Evolutionary conservation across 2,329 filamentous ascomycete genomes (phyloP), one percentile per base, ranked within the genome.

Genomic region (Claviceps quebecensis): DNA sequence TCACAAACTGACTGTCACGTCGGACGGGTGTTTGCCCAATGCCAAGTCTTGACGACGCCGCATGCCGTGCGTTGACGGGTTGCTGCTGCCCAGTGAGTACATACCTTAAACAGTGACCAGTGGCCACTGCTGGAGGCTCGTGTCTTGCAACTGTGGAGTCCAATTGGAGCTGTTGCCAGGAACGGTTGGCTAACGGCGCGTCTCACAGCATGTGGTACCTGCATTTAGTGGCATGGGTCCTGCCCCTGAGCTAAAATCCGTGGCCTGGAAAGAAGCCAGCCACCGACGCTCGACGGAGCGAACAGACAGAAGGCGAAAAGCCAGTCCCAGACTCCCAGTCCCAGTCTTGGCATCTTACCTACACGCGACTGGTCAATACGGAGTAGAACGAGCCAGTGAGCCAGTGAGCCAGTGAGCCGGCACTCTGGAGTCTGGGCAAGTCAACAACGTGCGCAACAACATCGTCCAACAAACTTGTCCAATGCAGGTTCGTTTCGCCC

Each of bases 181-280:
- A 23, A 53, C 57, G 62, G 64, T 67, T 67, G 64, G 64, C 56
- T 55, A 48, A 44, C 54, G 53, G 55, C 51, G 57, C 60, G 65
- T 67, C 65, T 67, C 65, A 65, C 29, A 58, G 37, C 52, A 60
- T 58, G 53, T 56, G 34, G 59, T 61, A 61, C 59, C 59, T 62
- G 60, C 58, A 57, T 58, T 46, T 49, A 49, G 53, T 38, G 51
- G 34, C 51, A 46, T 29, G 44, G 45, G 16, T 37, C 14, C 16
- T 45, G 26, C 52, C 54, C 54, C 55, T 55, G 55, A 52, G 26
- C 47, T 50, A 52, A 52, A 50, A 34, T 34, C 22, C 19, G 19
- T 46, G 19, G n/a, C n/a, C 47, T 17, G 34, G 45, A 52, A 50
- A 43, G 40, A 40, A 39, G 23, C 45, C 19, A 26, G 16, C 36